A percentile compares a stretch with the other conserved stretches of the same genome.
phyloP scores from a whole-genome alignment of 2,329 filamentous ascomycete genomes.

The Aspergillus pseudoglaucus region DNA sequence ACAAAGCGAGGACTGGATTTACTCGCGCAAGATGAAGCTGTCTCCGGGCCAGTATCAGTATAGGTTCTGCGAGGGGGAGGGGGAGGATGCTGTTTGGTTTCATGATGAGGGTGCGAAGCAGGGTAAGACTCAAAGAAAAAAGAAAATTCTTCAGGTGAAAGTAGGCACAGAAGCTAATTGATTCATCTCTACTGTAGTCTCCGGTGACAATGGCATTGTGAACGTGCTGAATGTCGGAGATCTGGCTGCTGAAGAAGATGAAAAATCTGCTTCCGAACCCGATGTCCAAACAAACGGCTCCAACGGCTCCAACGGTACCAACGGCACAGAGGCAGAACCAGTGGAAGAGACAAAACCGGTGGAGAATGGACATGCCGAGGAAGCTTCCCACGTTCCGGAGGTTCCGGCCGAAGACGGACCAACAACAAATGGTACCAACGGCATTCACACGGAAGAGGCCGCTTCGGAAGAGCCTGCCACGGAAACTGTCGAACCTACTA shows the following conservation, averaged over 20 bases:
- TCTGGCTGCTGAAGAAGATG: background rate
- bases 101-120: slow-evolving; percentile 19
- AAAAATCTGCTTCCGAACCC: background rate
- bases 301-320: background rate
- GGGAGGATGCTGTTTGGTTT: slow-evolving; percentile 18
- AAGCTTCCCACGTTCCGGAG: background rate
- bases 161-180: background rate
- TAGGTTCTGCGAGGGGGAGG: slow-evolving; percentile 21
- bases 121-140: slow-evolving; percentile 12
- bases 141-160: background rate
- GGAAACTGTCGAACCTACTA: slow-evolving; percentile 6
- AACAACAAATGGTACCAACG: slow-evolving; percentile 3
- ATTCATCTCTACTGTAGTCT: slow-evolving; percentile 8
- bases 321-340: background rate
- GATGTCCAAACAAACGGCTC: too few species aligned
- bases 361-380: background rate
- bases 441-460: slow-evolving; percentile 2
- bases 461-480: slow-evolving; percentile 1
- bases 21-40: slow-evolving; percentile 14
- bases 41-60: slow-evolving; percentile 19
- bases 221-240: slow-evolving; percentile 6
- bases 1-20: slow-evolving; percentile 16
- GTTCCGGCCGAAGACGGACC: slow-evolving; percentile 1
- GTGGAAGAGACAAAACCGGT: background rate
- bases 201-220: slow-evolving; percentile 17